Percentiles rank a stretch among this genome's conserved stretches.
phyloP scores from a whole-genome alignment of 2,329 filamentous ascomycete species.

The Aaosphaeria pasadenensis region DNA sequence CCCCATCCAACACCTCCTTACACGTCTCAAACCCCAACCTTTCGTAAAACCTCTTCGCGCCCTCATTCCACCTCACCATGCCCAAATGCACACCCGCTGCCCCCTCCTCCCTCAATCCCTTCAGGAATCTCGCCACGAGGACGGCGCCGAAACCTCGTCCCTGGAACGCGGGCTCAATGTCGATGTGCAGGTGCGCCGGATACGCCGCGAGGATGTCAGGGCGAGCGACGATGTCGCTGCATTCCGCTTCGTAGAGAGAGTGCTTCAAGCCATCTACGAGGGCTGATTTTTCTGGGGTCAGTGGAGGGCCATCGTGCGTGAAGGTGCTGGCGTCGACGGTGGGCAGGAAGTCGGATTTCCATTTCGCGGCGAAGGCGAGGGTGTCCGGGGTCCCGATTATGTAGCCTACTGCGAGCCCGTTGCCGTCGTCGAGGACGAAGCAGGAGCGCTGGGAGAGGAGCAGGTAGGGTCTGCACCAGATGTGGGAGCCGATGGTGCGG shows the following conservation, averaged over 20 bases:
- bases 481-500: conserved; percentile 26
- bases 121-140: conserved; percentile 25
- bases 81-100: conserved; percentile 34
- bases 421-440: conserved; percentile 34
- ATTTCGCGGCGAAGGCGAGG: conserved; percentile 18
- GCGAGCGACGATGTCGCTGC: conserved; percentile 18
- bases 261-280: conserved; percentile 12
- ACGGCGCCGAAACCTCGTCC: conserved; percentile 27
- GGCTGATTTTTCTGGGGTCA: conserved; percentile 11
- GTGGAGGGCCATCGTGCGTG: conserved; percentile 2
- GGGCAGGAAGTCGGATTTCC: conserved; percentile 24
- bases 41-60: conserved; percentile 27
- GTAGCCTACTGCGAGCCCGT: conserved; percentile 35
- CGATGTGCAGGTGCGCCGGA: conserved; percentile 38
- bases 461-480: conserved; percentile 34
- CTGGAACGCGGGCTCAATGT: conserved; percentile 34
- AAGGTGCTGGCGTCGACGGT: conserved; percentile 12
- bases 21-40: conserved; percentile 21
- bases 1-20: conserved; percentile 22
- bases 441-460: conserved; percentile 25
- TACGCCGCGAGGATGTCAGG: conserved; percentile 20
- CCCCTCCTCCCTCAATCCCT: conserved; percentile 16
- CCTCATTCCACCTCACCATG: conserved; percentile 30
- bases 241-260: conserved; percentile 17
- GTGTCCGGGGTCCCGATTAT: conserved; percentile 34